Percentiles rank a stretch among this genome's conserved stretches.
Conservation (phyloP, 495 filamentous ascomycete genomes). For the Geopyxis carbonaria region DNA sequence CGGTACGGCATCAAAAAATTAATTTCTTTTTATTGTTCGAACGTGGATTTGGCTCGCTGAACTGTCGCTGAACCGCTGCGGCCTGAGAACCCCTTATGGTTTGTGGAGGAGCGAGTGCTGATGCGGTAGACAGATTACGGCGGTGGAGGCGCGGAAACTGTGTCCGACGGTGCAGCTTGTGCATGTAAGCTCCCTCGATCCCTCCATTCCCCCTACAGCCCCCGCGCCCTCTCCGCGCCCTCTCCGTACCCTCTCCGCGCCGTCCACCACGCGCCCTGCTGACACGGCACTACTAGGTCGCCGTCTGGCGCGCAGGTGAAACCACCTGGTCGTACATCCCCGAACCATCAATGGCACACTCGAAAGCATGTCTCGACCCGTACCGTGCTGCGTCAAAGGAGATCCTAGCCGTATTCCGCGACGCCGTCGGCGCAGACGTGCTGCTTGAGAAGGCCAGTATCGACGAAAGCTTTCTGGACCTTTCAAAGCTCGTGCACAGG, state of each 20-base stretch:
- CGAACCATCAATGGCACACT: slow-evolving; percentile 53
- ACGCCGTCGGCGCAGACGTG: slow-evolving; percentile 43
- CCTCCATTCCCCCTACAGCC: not conserved
- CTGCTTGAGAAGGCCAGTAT: slow-evolving; percentile 70
- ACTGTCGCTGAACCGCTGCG: too few relatives aligned
- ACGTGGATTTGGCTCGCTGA: too few relatives aligned
- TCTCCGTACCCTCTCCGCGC: not conserved
- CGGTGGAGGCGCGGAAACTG: slow-evolving; percentile 68
- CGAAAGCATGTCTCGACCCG: slow-evolving; percentile 87
- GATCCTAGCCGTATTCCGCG: slow-evolving; percentile 70
- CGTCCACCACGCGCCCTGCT: not conserved
- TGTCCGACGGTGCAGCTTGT: slow-evolving; percentile 61
- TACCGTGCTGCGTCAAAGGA: slow-evolving; percentile 72
- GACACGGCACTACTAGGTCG: slow-evolving; percentile 46
- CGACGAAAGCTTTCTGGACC: slow-evolving; percentile 79
- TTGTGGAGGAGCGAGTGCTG: not conserved
- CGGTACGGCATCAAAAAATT: too few relatives aligned
- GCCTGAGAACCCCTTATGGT: too few relatives aligned
- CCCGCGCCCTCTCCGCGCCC: not conserved
- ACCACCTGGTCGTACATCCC: slow-evolving; percentile 65
- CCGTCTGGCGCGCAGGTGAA: slow-evolving; percentile 86
- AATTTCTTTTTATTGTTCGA: too few relatives aligned
- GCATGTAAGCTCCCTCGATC: slow-evolving; percentile 30
- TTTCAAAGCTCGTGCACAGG: slow-evolving; percentile 64
- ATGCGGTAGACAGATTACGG: slow-evolving; percentile 17